Evolutionary conservation across 2,329 filamentous ascomycete genomes (phyloP).

Genomic region (Trichothecium roseum): DNA sequence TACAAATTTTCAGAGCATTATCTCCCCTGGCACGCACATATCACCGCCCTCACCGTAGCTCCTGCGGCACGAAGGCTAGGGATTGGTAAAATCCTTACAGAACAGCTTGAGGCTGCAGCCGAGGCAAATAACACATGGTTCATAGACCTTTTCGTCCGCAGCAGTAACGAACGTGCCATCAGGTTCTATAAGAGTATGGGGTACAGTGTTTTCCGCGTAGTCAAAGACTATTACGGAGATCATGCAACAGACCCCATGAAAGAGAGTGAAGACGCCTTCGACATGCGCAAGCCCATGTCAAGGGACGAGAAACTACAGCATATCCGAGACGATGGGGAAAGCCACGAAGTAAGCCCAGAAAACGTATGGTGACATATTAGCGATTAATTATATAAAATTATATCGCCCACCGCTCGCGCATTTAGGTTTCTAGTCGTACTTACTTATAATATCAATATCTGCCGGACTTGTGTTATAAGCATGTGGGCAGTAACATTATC

Average conservation of each 20-base stretch:
- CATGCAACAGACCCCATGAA: constrained; percentile 56
- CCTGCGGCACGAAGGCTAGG: constrained; percentile 78
- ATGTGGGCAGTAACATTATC: too few species aligned
- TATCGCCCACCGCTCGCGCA: too few species aligned
- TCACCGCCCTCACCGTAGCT: constrained; percentile 88
- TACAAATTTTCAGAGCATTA: constrained; percentile 74
- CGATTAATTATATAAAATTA: neutral
- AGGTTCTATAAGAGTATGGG: constrained; percentile 84
- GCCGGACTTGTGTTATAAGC: too few species aligned
- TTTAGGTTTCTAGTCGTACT: too few species aligned
- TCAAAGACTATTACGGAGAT: constrained; percentile 89
- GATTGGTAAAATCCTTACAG: constrained; percentile 73
- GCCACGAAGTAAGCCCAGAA: constrained; percentile 65
- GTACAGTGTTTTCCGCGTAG: constrained; percentile 80
- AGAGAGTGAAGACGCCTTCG: constrained; percentile 75
- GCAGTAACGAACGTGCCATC: constrained; percentile 80
- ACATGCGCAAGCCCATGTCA: constrained; percentile 89
- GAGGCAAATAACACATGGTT: constrained; percentile 86
- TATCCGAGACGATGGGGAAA: constrained; percentile 71
- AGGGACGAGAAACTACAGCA: constrained; percentile 69
- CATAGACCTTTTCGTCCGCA: constrained; percentile 86
- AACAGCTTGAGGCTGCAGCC: constrained; percentile 71
- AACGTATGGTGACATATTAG: constrained; percentile 62
- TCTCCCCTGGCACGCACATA: constrained; percentile 98
- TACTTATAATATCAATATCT: too few species aligned